Percentiles rank a stretch among this genome's conserved stretches.
phyloP scores from a whole-genome alignment of 2,329 filamentous ascomycete genomes.

The Myriosclerotinia scirpicola region DNA sequence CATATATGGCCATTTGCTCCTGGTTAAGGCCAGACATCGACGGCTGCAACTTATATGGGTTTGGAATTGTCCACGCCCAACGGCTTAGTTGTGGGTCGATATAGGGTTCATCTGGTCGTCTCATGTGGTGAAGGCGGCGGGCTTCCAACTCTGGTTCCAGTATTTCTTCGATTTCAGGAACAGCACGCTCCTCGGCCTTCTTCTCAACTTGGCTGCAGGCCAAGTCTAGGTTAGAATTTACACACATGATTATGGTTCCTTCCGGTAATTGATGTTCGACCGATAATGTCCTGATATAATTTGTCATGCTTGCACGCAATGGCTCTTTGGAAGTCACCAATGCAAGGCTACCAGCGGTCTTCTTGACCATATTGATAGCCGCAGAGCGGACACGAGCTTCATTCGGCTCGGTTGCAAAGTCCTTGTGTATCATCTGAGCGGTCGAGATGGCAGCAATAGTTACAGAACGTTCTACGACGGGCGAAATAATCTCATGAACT shows the following conservation, averaged over 20 bases:
- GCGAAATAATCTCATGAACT: conserved; percentile 93
- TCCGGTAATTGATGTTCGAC: conserved; percentile 77
- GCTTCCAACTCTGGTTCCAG: conserved; percentile 78
- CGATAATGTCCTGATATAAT: conserved; percentile 80
- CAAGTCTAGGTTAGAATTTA: conserved; percentile 94
- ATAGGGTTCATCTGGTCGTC: conserved; percentile 80
- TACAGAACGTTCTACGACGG: conserved; percentile 94
- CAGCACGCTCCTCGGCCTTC: conserved; percentile 87
- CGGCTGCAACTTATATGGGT: conserved; percentile 85
- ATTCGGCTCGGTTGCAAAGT: conserved; percentile 91
- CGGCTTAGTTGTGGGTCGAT: conserved; percentile 78
- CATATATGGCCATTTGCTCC: conserved; percentile 93
- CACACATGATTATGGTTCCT: conserved; percentile 96
- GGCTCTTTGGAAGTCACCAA: conserved; percentile 99
- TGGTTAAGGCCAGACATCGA: conserved; percentile 72
- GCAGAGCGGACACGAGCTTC: conserved; percentile 82
- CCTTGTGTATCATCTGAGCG: conserved; percentile 91
- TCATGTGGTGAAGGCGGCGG: conserved; percentile 71
- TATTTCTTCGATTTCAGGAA: conserved; percentile 93
- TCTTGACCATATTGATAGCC: conserved; percentile 91
- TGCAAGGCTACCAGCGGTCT: conserved; percentile 88
- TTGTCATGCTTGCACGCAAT: conserved; percentile 92
- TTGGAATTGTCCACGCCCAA: conserved; percentile 91
- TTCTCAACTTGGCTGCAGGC: conserved; percentile 94
- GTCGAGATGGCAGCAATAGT: conserved; percentile 98